Evolutionary conservation across 169 alveolate species (phyloP), one percentile per base, ranked within the genome.

Genomic region (Plasmodium falciparum): DNA sequence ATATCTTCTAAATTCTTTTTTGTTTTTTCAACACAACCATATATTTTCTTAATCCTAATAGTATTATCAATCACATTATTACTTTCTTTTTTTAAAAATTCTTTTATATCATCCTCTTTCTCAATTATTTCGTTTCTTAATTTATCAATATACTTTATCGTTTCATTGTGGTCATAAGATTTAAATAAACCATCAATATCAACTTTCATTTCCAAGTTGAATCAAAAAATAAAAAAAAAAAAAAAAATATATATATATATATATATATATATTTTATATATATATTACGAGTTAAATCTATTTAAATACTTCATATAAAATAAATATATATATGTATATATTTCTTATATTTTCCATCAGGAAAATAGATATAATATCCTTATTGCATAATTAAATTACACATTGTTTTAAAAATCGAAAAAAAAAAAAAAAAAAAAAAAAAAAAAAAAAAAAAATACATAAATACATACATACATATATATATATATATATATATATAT

Each of bases 1-100:
- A 86, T 86, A 20, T 71, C 54, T 43, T 86, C 92, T 59, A 86
- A 62, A 15, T 59, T 73, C 12, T 50, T 9, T 61, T 71, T 86
- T 71, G 72, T 72, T 33, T 61, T 86, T n/a, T 86, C 86, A n/a
- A 86, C 92, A 71, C 88, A 71, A 4, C 72, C 86, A 33, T 86
- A 86, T 65, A 86, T 65, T 45, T 73, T 86, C 63, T 86, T 86
- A 61, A 86, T 86, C 50, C 72, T 86, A 12, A 86, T 72, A 2
- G 92, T 86, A 61, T 86, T 86, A n/a, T 72, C 74, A 45, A 86
- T 86, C 9, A 86, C 92, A 45, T 61, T 47, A 39, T 50, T 72
- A 39, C 88, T 86, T 29, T 86, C 63, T 72, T 86, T 56, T 59
- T 72, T 71, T 47, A 86, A 86, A 71, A 86, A 86, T 8, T 72